Percentiles rank a stretch among this genome's conserved stretches.
Conservation (phyloP, 208 protist species). For the Crithidia fasciculata region DNA sequence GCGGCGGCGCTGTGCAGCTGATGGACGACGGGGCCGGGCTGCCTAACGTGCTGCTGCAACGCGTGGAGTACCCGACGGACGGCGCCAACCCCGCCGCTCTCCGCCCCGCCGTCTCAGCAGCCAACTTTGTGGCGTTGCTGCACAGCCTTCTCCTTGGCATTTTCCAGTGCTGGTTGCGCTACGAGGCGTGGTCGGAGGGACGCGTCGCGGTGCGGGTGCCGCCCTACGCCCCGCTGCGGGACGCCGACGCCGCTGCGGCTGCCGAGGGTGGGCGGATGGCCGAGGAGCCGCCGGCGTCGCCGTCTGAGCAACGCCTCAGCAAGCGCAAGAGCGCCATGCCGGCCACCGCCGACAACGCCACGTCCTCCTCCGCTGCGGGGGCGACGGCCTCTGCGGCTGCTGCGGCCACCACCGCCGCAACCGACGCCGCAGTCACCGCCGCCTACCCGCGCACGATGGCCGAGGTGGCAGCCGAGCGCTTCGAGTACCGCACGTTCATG, state of each 20-base stretch:
- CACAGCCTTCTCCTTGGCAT: constrained; percentile 30
- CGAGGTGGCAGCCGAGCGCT: constrained; percentile 39
- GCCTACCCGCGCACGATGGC: constrained; percentile 28
- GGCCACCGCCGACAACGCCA: background rate
- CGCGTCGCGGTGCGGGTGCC: constrained; percentile 42
- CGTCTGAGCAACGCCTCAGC: constrained; percentile 13
- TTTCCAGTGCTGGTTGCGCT: constrained; percentile 34
- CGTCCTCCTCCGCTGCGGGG: background rate
- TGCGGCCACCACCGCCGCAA: constrained; percentile 5
- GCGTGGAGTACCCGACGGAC: constrained; percentile 34
- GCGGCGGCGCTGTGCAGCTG: background rate
- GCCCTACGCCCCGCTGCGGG: constrained; percentile 38
- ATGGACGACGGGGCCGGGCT: constrained; percentile 11
- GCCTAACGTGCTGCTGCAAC: constrained; percentile 28
- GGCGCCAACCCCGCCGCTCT: background rate
- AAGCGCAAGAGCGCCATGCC: constrained; percentile 18
- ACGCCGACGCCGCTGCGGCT: constrained; percentile 29
- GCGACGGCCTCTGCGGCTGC: background rate
- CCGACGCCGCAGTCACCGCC: background rate
- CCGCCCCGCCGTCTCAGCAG: constrained; percentile 28
- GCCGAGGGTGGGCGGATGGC: constrained; percentile 1
- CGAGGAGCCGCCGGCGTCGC: constrained; percentile 3
- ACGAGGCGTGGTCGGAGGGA: constrained; percentile 28
- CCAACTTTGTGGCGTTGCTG: constrained; percentile 33
- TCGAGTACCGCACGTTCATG: constrained; percentile 37